Conservation (phyloP, 2,329 filamentous ascomycete species). For the Phialophora tarda region DNA sequence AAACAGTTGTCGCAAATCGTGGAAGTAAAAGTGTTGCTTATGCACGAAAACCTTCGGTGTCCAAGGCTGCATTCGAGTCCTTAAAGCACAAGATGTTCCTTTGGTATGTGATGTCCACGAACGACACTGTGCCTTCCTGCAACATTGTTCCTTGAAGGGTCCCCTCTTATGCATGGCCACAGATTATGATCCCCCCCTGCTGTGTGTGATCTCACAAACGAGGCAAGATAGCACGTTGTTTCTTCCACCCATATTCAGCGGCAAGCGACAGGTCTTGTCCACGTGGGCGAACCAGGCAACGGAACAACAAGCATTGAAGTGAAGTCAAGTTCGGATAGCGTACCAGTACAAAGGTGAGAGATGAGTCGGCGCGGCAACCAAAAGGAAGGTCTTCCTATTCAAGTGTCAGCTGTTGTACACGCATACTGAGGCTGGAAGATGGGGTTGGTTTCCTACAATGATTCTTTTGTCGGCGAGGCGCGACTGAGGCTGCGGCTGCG, state of each 20-base stretch:
- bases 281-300: background rate
- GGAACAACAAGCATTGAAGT: background rate
- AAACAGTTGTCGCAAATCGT: background rate
- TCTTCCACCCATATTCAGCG: background rate
- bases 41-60: background rate
- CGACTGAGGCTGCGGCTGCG: background rate
- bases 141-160: background rate
- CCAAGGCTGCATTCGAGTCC: background rate
- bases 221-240: background rate
- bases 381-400: background rate
- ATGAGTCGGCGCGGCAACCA: background rate
- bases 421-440: background rate
- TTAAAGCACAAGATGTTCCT: background rate
- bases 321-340: background rate
- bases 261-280: background rate
- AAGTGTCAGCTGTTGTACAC: background rate
- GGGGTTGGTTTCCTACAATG: background rate
- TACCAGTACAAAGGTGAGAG: background rate
- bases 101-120: background rate
- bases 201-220: background rate
- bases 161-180: background rate
- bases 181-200: background rate
- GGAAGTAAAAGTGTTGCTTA: background rate
- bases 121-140: background rate
- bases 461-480: background rate